A percentile compares a stretch with the other conserved stretches of the same genome.
These are phyloP conservation scores for Thielaviopsis ethacetica DNA, from an alignment of 2,329 filamentous ascomycete species.

Conservation along the genomic window DNA sequence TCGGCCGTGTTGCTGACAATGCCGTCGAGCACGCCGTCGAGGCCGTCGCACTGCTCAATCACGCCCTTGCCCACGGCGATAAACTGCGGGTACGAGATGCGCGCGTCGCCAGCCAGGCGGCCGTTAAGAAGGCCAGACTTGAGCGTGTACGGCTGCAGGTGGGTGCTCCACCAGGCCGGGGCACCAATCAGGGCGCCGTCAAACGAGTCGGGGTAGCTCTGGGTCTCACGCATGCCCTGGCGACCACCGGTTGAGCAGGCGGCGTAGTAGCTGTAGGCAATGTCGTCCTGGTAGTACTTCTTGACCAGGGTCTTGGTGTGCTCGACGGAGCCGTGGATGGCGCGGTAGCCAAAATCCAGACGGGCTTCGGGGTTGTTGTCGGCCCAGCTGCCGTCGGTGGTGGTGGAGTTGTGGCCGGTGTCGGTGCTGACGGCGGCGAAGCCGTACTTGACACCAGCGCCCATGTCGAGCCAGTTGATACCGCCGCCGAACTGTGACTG, in stretches of 20 bases:
- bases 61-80: conserved; percentile 26
- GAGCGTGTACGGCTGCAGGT: conserved; percentile 24
- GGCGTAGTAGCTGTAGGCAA: conserved; percentile 24
- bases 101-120: conserved; percentile 25
- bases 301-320: conserved; percentile 30
- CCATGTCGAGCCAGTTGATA: conserved; percentile 19
- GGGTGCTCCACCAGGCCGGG: conserved; percentile 30
- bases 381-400: conserved; percentile 22
- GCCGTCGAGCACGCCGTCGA: conserved; percentile 32
- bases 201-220: conserved; percentile 30
- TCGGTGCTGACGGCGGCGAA: conserved; percentile 27
- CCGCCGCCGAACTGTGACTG: conserved; percentile 17
- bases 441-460: conserved; percentile 19
- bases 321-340: conserved; percentile 31
- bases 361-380: conserved; percentile 20
- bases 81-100: conserved; percentile 28
- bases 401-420: conserved; percentile 25
- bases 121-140: conserved; percentile 28
- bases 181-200: conserved; percentile 30
- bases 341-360: conserved; percentile 24
- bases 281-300: conserved; percentile 28
- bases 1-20: conserved; percentile 30
- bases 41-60: conserved; percentile 31
- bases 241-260: conserved; percentile 36
- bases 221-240: conserved; percentile 31